Conservation (phyloP, 2,329 filamentous ascomycete species). For the Cladosporium halotolerans region DNA sequence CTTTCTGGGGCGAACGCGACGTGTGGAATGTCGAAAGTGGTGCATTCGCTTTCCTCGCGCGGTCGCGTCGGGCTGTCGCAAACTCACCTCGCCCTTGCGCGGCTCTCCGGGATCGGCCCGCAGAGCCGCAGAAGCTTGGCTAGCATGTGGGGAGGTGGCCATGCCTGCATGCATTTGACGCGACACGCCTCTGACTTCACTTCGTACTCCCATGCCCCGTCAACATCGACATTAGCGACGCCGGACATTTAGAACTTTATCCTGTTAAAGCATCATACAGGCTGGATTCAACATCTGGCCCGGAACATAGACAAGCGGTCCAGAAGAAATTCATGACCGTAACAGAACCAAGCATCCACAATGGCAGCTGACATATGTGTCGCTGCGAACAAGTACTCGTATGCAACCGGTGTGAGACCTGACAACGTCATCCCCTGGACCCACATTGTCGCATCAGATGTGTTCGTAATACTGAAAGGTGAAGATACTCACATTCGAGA, state of each 20-base stretch:
- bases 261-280: background rate
- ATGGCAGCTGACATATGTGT: constrained; percentile 25
- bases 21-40: too few relatives aligned
- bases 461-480: constrained; percentile 23
- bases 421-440: constrained; percentile 32
- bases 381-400: constrained; percentile 27
- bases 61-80: too few relatives aligned
- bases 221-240: background rate
- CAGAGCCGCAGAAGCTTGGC: background rate
- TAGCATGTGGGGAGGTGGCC: too few relatives aligned
- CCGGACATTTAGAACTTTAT: too few relatives aligned
- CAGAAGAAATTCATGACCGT: background rate
- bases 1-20: too few relatives aligned
- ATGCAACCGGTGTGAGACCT: constrained; percentile 27
- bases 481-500: constrained; percentile 12
- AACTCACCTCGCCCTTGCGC: too few relatives aligned
- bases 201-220: background rate
- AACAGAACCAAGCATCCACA: background rate
- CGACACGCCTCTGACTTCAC: background rate
- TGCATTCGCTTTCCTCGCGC: too few relatives aligned
- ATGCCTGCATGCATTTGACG: too few relatives aligned
- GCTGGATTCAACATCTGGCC: constrained; percentile 7
- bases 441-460: constrained; percentile 25
- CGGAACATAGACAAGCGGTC: background rate
- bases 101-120: constrained; percentile 1